These are phyloP conservation scores for Colletotrichum spinosum DNA, from an alignment of 2,329 filamentous ascomycete genomes.

Conservation along the genomic window DNA sequence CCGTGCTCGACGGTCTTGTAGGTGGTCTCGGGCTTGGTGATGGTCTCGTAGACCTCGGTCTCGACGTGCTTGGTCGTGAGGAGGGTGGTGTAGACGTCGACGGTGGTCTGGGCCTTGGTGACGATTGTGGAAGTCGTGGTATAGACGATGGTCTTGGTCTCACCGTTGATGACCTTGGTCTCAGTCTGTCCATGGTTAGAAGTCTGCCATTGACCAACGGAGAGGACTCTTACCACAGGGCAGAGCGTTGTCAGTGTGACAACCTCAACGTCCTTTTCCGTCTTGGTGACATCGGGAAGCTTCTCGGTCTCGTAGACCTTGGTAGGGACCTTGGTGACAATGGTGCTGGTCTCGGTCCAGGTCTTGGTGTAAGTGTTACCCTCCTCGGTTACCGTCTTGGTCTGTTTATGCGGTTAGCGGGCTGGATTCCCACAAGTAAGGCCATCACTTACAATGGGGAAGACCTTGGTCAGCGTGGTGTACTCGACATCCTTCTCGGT, in stretches of 20 bases:
- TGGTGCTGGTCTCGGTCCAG: slow-evolving; percentile 41
- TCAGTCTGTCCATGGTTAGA: slow-evolving; percentile 45
- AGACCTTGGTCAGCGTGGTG: slow-evolving; percentile 56
- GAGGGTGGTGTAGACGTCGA: slow-evolving; percentile 47
- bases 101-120: slow-evolving; percentile 46
- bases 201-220: no score
- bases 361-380: slow-evolving; percentile 39
- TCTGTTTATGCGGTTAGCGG: not conserved
- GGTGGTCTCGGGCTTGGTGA: slow-evolving; percentile 52
- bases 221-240: not conserved
- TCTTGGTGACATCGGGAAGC: slow-evolving; percentile 50
- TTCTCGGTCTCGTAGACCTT: slow-evolving; percentile 50
- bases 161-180: slow-evolving; percentile 56
- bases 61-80: slow-evolving; percentile 48
- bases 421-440: not conserved
- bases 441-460: slow-evolving; percentile 46
- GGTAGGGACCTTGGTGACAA: slow-evolving; percentile 46
- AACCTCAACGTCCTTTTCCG: slow-evolving; percentile 42
- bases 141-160: slow-evolving; percentile 53
- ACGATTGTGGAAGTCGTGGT: slow-evolving; percentile 52
- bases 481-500: slow-evolving; percentile 52
- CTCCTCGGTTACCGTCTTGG: slow-evolving; percentile 24
- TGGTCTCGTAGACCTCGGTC: slow-evolving; percentile 51
- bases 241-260: slow-evolving; percentile 52
- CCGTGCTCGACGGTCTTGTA: slow-evolving; percentile 57